Base-by-base conservation (phyloP, 441 rosid genomes). In the Gossypium schwendimanii region DNA sequence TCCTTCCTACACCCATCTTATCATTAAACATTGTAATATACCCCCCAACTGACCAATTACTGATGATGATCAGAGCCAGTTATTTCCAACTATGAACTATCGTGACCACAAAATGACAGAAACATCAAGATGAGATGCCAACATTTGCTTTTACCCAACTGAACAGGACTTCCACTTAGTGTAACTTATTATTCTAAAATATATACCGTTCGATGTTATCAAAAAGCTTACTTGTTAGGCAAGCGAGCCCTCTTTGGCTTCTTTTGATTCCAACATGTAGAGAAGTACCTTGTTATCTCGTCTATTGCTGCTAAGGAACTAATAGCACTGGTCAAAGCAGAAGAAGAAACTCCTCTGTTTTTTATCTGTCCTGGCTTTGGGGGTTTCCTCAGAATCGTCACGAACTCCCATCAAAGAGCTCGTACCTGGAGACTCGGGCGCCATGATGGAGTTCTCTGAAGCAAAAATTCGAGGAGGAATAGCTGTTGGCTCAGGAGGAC, bases 361-460 rank as follows among this genome's bases (percentile, higher is more conserved):
- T 68, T 79, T 82, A 70, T 83, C 88, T 69, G 21, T 75, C 57
- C 76, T 84, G 6, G 81, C 85, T 77, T 82, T 84, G 52, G 90
- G 87, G 31, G 89, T 84, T 75, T 80, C 91, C 23, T 83, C 85
- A 14, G 84, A 80, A 69, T 73, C 84, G 73, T 83, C 87, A 18
- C 70, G 73, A 33, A 75, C 81, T 75, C 84, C 83, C 91, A 89
- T 87, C 86, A 89, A 73, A 12, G 91, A 84, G 82, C 93, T 84
- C 41, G 91, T 89, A 28, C 89, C 90, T 4, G 90, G 91, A 28
- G 91, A 89, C 76, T 86, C 89, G 0, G 90, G 91, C 17, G 88
- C 86, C 61, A 86, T 63, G 47, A 89, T 63, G 4, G 79, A 44
- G 77, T 87, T 89, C 81, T 86, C 84, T 1, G 83, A 75, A 62